Evolutionary conservation across 768 basidiomycete species (phyloP).

Genomic region (Suillus spraguei): DNA sequence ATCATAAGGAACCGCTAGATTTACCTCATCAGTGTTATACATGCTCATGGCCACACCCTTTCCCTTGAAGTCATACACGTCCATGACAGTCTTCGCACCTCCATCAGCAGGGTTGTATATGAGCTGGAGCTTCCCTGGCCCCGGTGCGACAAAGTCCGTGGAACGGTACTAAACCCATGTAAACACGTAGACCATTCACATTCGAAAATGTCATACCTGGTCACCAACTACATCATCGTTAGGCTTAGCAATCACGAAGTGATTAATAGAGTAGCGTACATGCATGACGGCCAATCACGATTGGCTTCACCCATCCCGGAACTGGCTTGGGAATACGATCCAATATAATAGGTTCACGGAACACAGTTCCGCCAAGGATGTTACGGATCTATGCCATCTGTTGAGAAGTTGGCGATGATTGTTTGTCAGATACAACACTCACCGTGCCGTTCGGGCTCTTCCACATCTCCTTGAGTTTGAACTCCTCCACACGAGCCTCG

Average conservation of each 20-base stretch:
- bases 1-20: conserved; percentile 13
- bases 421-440: conserved; percentile 28
- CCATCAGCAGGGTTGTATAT: conserved; percentile 86
- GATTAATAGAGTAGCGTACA: conserved; percentile 28
- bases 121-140: conserved; percentile 91
- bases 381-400: conserved; percentile 75
- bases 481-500: conserved; percentile 94
- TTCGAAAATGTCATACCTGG: conserved; percentile 52
- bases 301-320: conserved; percentile 97
- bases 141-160: conserved; percentile 90
- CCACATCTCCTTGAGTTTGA: conserved; percentile 99
- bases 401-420: conserved; percentile 7
- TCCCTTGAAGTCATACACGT: conserved; percentile 94
- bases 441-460: conserved; percentile 95
- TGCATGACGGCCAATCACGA: conserved; percentile 95
- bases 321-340: conserved; percentile 88
- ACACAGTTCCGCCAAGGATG: conserved; percentile 97
- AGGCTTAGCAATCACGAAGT: conserved; percentile 72
- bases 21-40: conserved; percentile 97
- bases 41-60: conserved; percentile 93
- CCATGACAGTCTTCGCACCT: conserved; percentile 60
- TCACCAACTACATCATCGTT: conserved; percentile 89
- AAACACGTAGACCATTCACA: conserved; percentile 12
- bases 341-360: conserved; percentile 97
- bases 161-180: conserved; percentile 72